These are phyloP conservation scores for Diplocarpon rosae DNA, from an alignment of 2,329 filamentous ascomycete genomes.

Conservation along the genomic window DNA sequence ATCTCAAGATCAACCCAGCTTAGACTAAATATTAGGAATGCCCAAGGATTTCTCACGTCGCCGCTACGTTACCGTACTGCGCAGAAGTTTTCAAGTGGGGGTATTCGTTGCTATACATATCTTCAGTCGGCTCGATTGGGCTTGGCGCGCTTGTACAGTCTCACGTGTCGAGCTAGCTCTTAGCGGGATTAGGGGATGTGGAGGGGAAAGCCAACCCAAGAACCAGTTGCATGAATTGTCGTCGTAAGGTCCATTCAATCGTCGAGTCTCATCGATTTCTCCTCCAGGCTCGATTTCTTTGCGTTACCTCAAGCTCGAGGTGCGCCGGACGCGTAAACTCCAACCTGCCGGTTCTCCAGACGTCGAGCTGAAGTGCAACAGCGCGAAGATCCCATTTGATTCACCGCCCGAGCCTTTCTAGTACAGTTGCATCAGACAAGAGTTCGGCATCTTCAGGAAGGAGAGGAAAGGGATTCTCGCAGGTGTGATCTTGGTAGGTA, in stretches of 20 bases:
- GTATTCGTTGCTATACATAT: too few species aligned
- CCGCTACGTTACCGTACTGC: too few species aligned
- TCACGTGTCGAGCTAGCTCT: too few species aligned
- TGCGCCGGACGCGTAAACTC: constrained; percentile 13
- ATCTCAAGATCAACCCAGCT: too few species aligned
- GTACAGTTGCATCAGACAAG: not conserved
- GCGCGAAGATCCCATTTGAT: constrained; percentile 10
- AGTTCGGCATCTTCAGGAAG: not conserved
- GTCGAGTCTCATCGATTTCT: constrained; percentile 4
- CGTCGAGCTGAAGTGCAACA: constrained; percentile 4
- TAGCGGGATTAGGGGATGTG: too few species aligned
- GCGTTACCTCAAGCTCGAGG: constrained; percentile 2
- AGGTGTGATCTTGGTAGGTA: not conserved
- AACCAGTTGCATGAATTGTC: not conserved
- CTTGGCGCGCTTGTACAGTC: too few species aligned
- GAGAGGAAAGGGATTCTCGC: not conserved
- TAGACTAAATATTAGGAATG: too few species aligned
- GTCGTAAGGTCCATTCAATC: constrained; percentile 5
- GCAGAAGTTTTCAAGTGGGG: too few species aligned
- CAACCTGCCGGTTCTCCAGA: not conserved
- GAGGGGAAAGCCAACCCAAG: not conserved
- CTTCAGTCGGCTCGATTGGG: too few species aligned
- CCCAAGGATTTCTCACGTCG: too few species aligned
- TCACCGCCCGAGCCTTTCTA: not conserved
- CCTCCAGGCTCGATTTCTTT: not conserved